phyloP scores from a whole-genome alignment of 352 stramenopile species.

The Pythium chondricola region DNA sequence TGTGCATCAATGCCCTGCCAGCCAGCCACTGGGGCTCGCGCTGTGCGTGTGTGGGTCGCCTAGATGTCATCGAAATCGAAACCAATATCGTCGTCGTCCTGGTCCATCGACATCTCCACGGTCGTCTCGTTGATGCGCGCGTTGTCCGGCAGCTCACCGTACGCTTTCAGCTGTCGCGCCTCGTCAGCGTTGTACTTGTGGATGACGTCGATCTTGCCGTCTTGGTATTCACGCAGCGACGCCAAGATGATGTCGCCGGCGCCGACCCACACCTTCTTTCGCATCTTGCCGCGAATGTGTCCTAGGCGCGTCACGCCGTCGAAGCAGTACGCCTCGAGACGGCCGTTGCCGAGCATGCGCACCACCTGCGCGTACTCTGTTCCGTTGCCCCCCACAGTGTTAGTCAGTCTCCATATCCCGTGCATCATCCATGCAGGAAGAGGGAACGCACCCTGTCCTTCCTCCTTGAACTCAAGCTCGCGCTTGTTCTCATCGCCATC shows the following conservation, averaged over 20 bases:
- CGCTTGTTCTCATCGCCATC: slow-evolving; percentile 98
- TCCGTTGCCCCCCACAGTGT: slow-evolving; percentile 3
- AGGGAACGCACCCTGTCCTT: slow-evolving; percentile 88
- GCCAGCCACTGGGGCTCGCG: too few species aligned
- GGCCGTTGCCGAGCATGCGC: slow-evolving; percentile 98
- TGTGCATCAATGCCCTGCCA: too few species aligned
- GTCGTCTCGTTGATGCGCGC: slow-evolving; percentile 86
- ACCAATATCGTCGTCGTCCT: slow-evolving; percentile 85
- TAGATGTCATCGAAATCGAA: slow-evolving; percentile 91
- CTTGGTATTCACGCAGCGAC: slow-evolving; percentile 98
- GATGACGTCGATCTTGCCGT: slow-evolving; percentile 99
- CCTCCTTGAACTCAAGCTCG: slow-evolving; percentile 99
- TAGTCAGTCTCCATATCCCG: too few species aligned
- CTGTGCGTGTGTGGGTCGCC: too few species aligned
- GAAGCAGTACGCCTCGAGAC: slow-evolving; percentile 98
- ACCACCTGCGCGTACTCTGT: slow-evolving; percentile 97
- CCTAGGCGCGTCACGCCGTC: slow-evolving; percentile 96
- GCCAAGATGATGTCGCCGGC: slow-evolving; percentile 99
- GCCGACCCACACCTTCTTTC: slow-evolving; percentile 99
- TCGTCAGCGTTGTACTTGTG: slow-evolving; percentile 98
- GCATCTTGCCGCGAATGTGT: slow-evolving; percentile 99
- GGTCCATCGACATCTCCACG: slow-evolving; percentile 81
- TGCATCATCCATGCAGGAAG: too few species aligned
- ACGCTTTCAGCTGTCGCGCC: slow-evolving; percentile 98
- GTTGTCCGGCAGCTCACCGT: slow-evolving; percentile 98